Conservation (phyloP, 257 asterid genomes). For the Solanum corneliomulleri region DNA sequence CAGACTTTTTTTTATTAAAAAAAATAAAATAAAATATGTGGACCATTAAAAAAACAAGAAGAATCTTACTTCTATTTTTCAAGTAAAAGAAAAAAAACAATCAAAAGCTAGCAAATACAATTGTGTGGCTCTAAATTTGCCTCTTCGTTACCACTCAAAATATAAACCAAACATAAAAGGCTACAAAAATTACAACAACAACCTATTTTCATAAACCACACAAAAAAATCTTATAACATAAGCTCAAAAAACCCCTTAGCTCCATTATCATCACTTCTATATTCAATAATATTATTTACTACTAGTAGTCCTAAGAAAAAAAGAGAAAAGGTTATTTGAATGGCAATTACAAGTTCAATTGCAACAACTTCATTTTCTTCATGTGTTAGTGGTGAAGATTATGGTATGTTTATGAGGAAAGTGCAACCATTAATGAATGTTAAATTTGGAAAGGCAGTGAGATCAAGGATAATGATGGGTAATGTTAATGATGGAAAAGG, state of each 20-base stretch:
- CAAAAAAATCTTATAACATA: conserved; percentile 1
- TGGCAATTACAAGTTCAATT: conserved; percentile 43
- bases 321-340: neutral
- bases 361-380: conserved; percentile 34
- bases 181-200: conserved; percentile 3
- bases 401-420: conserved; percentile 17
- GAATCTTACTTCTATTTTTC: neutral
- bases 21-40: neutral
- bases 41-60: neutral
- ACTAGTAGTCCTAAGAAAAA: neutral
- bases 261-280: neutral
- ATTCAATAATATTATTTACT: neutral
- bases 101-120: conserved; percentile 7
- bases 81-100: conserved; percentile 1
- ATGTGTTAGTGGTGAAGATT: conserved; percentile 43
- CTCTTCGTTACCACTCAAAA: conserved; percentile 11
- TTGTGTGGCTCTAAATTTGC: conserved; percentile 32
- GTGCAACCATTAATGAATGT: conserved; percentile 5
- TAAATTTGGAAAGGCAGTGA: conserved; percentile 34
- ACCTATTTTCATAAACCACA: neutral
- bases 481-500: conserved; percentile 74
- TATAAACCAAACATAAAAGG: conserved; percentile 11
- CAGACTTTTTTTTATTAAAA: neutral
- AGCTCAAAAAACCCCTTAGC: neutral
- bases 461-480: conserved; percentile 73